Evolutionary conservation across 371 early-diverging fungal genomes (phyloP).

Genomic region (Rhizomucor pusillus): DNA sequence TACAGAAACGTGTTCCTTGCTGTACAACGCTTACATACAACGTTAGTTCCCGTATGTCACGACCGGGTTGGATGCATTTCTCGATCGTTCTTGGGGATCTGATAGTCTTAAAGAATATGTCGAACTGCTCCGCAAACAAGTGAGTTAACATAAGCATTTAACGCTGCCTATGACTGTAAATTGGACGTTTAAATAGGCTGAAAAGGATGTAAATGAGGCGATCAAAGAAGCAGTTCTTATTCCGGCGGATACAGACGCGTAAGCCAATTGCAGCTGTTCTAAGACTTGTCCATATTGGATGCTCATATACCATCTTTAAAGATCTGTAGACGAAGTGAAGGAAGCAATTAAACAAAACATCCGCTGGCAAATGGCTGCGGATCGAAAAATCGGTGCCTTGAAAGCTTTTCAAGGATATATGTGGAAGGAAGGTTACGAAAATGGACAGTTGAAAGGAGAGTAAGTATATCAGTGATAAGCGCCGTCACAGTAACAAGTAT

Average conservation of each 20-base stretch:
- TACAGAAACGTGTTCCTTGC: background rate
- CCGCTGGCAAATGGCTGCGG: conserved; percentile 78
- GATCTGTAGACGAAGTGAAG: conserved; percentile 51
- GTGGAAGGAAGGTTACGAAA: conserved; percentile 86
- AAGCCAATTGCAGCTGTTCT: conserved; percentile 2
- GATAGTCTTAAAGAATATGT: conserved; percentile 59
- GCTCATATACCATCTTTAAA: conserved; percentile 7
- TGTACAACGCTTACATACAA: background rate
- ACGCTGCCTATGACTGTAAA: too few species aligned
- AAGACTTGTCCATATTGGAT: background rate
- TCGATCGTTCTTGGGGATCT: conserved; percentile 65
- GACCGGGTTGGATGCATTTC: conserved; percentile 57
- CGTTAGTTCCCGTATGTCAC: conserved; percentile 78
- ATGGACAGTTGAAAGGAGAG: conserved; percentile 73
- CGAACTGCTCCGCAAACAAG: conserved; percentile 71
- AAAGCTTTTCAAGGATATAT: conserved; percentile 94
- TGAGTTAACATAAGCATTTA: conserved; percentile 30
- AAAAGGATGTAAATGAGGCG: conserved; percentile 52
- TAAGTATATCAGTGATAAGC: conserved; percentile 35
- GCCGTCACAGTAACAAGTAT: background rate
- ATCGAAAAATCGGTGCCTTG: conserved; percentile 85
- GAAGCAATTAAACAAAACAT: conserved; percentile 67
- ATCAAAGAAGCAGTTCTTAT: conserved; percentile 46
- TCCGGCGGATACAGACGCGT: conserved; percentile 39
- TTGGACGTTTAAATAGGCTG: too few species aligned